Evolutionary conservation across 2,329 filamentous ascomycete species (phyloP), one percentile per base, ranked within the genome.

Genomic region (Tolypocladium endophyticum): DNA sequence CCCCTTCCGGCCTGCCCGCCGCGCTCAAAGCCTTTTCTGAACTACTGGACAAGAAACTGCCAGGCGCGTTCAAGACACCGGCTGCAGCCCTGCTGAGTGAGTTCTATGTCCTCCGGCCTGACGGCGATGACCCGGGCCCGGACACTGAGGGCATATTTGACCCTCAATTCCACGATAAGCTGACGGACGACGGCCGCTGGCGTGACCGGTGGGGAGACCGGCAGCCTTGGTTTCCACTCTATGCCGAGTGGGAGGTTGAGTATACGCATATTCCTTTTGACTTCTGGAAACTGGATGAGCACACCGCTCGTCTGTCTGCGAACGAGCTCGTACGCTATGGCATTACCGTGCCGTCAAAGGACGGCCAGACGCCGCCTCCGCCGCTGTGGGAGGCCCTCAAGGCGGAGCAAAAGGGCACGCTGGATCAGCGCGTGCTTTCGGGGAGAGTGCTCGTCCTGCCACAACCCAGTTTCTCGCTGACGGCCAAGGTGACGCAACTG

Each of bases 221-320:
- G 0, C 74, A 79, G 59, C 70, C 74, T 0, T 78, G 71, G 70
- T 72, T 71, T 28, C 76, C 77, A 0, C 66, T 79, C 0, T 79
- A 71, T 33, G 57, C 73, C 0, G 77, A 79, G 62, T 79, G 76
- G 76, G 75, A 78, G 58, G 71, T 64, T 0, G 69, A 74, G 56
- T 79, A 79, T 60, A 70, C 65, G 7, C 74, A 79, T 60, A 64
- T 78, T 6, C 67, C 68, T 0, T 72, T 66, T 39, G 61, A 69
- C 0, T 58, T 66, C 4, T 77, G 74, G 73, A 56, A 60, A 2
- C 59, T 77, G 1, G 65, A 67, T 41, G 63, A 69, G 58, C 65
- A 65, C 53, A 58, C 61, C 18, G 52, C 62, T 47, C 58, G 65
- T 0, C 55, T 61, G 2, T 63, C 63, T 0, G 59, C 57, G 20